Evolutionary conservation across 345 rosid species (phyloP).

Genomic region (Salix suchowensis): DNA sequence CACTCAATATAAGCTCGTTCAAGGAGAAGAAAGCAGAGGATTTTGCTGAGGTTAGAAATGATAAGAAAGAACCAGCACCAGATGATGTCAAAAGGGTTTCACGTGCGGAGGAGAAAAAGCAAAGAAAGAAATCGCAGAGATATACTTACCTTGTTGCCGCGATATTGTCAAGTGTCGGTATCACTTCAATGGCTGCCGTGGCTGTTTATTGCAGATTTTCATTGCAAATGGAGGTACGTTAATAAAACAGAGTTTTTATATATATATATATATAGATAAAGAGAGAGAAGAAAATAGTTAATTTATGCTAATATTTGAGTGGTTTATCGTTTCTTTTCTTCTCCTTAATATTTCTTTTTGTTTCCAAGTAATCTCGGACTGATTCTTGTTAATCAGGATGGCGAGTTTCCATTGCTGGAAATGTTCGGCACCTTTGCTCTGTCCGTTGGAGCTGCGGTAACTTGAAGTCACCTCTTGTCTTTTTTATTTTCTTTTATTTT

Average conservation of each 20-base stretch:
- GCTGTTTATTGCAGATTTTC: slow-evolving; percentile 81
- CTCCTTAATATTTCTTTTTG: no score
- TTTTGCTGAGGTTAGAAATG: background rate
- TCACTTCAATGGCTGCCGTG: slow-evolving; percentile 75
- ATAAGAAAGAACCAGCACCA: background rate
- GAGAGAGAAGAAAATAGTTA: background rate
- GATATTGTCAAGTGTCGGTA: slow-evolving; percentile 76
- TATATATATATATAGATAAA: rapidly evolving
- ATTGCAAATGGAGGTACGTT: slow-evolving; percentile 82
- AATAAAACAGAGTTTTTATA: no score
- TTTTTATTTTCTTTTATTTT: background rate
- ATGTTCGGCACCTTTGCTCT: slow-evolving; percentile 89
- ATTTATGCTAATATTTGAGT: background rate
- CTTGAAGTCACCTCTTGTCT: slow-evolving; percentile 8
- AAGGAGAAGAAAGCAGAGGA: slow-evolving; percentile 9
- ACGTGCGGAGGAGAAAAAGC: slow-evolving; percentile 45
- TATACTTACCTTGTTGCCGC: slow-evolving; percentile 76
- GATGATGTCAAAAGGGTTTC: background rate
- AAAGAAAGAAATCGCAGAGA: slow-evolving; percentile 77
- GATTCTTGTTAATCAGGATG: slow-evolving; percentile 31
- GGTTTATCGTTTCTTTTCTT: background rate
- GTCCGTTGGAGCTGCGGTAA: slow-evolving; percentile 90
- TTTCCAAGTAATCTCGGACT: background rate
- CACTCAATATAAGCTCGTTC: slow-evolving; percentile 4
- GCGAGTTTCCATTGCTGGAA: slow-evolving; percentile 64